Conservation (phyloP, 2,329 filamentous ascomycete species). For the Colletotrichum australisinense region DNA sequence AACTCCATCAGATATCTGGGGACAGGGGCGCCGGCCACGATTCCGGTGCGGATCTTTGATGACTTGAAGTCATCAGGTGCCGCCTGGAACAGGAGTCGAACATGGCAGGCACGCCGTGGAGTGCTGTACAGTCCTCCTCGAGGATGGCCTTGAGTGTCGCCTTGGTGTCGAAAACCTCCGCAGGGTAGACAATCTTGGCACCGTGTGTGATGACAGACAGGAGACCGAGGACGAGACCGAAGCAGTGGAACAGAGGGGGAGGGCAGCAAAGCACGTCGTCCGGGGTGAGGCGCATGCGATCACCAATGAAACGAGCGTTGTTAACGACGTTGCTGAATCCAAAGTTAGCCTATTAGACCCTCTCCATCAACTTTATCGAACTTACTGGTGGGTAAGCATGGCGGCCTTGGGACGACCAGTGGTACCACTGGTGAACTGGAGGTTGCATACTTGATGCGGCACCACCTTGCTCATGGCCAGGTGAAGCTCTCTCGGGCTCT, state of each 20-base stretch:
- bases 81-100: conserved; percentile 75
- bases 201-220: conserved; percentile 80
- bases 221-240: conserved; percentile 82
- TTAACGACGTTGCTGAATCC: conserved; percentile 67
- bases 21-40: conserved; percentile 83
- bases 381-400: conserved; percentile 78
- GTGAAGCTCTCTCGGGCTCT: conserved; percentile 62
- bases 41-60: conserved; percentile 75
- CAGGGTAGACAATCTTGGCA: conserved; percentile 80
- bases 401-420: conserved; percentile 80
- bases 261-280: conserved; percentile 82
- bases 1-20: conserved; percentile 80
- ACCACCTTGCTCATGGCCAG: conserved; percentile 66
- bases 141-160: conserved; percentile 75
- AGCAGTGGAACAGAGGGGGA: conserved; percentile 88
- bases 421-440: conserved; percentile 82
- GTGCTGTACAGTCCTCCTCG: conserved; percentile 76
- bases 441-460: conserved; percentile 76
- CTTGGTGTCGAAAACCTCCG: conserved; percentile 77
- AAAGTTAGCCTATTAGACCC: conserved; percentile 14
- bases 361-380: neutral
- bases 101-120: conserved; percentile 88
- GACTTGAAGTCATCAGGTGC: conserved; percentile 54
- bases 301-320: conserved; percentile 77
- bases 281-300: conserved; percentile 76